Evolutionary conservation across 2,329 filamentous ascomycete species (phyloP), one percentile per base, ranked within the genome.

Genomic region (Xylaria sp.): DNA sequence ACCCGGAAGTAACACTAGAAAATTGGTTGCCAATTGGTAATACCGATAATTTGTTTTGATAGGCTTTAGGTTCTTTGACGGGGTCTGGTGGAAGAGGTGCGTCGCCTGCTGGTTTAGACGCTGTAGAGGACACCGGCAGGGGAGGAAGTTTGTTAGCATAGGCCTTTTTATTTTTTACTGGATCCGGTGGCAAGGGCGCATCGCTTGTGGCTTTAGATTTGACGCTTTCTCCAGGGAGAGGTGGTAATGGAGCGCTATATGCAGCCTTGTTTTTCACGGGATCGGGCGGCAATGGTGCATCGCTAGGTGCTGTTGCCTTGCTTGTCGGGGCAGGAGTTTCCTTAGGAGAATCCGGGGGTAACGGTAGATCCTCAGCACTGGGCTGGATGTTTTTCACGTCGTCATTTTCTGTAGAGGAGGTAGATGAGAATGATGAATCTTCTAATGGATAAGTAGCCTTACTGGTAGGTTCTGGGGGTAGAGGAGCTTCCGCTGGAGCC

Each of bases 401-500:
- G 60, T 74, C 69, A 41, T 69, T 69, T 71, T 76, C 77, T 75
- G 69, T 79, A 65, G 85, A 84, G 62, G 80, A 78, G 70, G 82
- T 80, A 56, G 86, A 88, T 69, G 86, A 87, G 52, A 85, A 86
- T 44, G 84, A 85, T 20, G 85, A 86, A 68, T 86, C 84, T 57
- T 84, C 85, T 48, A 87, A 72, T 59, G 82, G 79, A 74, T 84
- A 88, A 60, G 80, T 77, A 67, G 80, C 78, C 81, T 85, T 88
- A 82, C 86, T 89, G 63, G 82, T 88, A 66, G 85, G 79, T 70
- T 89, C 86, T 25, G 87, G 86, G 41, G 87, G 87, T 4, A 89
- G 78, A 66, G 87, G 86, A 39, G 74, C 74, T 67, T 79, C 76
- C 51, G 78, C 76, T 60, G 78, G 71, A 25, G 77, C 73, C 46